Base-by-base conservation (phyloP, 1,284 basidiomycete genomes). In the Fomitopsis schrenkii region DNA sequence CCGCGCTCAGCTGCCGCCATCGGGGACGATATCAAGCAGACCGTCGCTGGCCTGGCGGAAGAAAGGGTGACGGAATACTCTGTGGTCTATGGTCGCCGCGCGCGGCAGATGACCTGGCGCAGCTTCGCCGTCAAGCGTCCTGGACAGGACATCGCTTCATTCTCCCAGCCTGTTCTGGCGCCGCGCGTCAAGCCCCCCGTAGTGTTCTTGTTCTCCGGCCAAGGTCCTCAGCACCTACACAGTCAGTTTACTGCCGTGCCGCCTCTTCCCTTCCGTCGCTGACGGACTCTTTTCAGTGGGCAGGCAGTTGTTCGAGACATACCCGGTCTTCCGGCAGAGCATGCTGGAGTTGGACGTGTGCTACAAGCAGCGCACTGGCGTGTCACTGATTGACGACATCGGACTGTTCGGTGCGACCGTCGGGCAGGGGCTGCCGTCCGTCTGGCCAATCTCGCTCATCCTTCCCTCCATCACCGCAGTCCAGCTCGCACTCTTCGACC, bases 401-500 rank as follows among this genome's bases (percentile, higher is more conserved):
- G 77, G 77, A 0, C 63, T 76, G 14, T 79, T 78, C 64, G 63
- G 59, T 5, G 62, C 65, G 6, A 44, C 48, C 0, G 35, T 57
- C 2, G 12, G 67, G 19, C 44, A 60, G n/a, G 19, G 8, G 2
- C 57, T 63, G 2, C 65, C 72, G 14, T 72, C 71, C 68, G 71
- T 73, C 4, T 73, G 74, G 62, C 76, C 75, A 4, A 71, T 73
- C 28, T 57, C 60, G 0, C 58, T 79, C 17, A 79, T 70, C 6
- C 67, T 79, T 5, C 75, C 77, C 3, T 69, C 78, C 0, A 58
- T 81, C 10, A 66, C 76, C 1, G 77, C 81, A 56, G 56, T 80
- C 60, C 80, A 82, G 63, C 75, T 81, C 4, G 80, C 79, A 0
- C 63, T 80, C 3, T 73, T 75, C 57, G 80, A 82, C 53, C 67